Base-by-base conservation (phyloP, 2,329 filamentous ascomycete genomes). In the Xylariaceae sp. region DNA sequence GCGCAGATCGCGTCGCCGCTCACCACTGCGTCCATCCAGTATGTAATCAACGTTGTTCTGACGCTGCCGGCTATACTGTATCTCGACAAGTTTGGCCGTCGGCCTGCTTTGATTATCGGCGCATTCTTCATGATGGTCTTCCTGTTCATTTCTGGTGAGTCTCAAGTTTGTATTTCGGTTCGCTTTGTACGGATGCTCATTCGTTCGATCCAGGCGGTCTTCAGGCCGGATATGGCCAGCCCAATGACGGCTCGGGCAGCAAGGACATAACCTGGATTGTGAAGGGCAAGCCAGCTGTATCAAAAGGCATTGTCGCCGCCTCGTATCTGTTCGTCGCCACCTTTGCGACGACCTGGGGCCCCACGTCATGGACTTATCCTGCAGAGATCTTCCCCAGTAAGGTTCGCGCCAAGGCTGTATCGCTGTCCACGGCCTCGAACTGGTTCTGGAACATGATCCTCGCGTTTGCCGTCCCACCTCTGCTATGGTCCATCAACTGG, bases 321-420 rank as follows among this genome's bases (percentile, higher is more conserved):
- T 85, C 85, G 0, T 89, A 88, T 64, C 79, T 89, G 16, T 88
- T 89, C 62, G 85, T 89, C 15, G 85, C 84, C 2, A 81, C 79
- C 1, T 89, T 81, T 62, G 86, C 86, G 19, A 70, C 65, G 5
- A 65, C 64, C 1, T 66, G 65, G 65, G 70, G 70, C 1, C 71
- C 71, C 2, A 68, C 67, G 0, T 69, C 66, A 0, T 79, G 76
- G 76, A 74, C 75, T 7, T 86, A 86, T 59, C 81, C 78, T 0
- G 77, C 82, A 0, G 83, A 86, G 65, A 72, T 86, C 18, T 85
- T 79, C 69, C 83, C 84, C 0, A 75, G 83, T 29, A 77, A 80
- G 13, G 75, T 85, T 3, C 80, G 84, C 59, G 82, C 81, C 49
- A 86, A 85, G 68, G 84, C 81, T 13, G 80, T 84, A 18, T 80